phyloP scores from a whole-genome alignment of 2,329 filamentous ascomycete genomes.

The Diaporthe longicolla region DNA sequence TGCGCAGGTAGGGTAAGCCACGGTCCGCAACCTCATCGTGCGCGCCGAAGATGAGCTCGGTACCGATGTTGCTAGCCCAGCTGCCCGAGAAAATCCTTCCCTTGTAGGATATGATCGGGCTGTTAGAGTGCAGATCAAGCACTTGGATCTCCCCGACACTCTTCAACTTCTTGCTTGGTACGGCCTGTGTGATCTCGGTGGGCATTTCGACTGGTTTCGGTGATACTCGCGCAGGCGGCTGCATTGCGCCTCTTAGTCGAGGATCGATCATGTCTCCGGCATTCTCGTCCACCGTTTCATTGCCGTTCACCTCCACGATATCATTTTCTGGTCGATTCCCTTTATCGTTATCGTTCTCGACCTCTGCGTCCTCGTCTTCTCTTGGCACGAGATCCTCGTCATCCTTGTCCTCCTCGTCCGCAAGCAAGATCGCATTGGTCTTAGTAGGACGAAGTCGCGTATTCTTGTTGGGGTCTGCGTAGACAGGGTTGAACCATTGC shows the following conservation, averaged over 20 bases:
- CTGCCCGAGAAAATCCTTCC: slow-evolving; percentile 83
- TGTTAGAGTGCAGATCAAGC: slow-evolving; percentile 81
- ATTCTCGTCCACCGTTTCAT: slow-evolving; percentile 33
- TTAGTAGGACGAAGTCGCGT: slow-evolving; percentile 40
- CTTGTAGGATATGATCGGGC: slow-evolving; percentile 85
- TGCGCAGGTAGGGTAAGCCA: slow-evolving; percentile 62
- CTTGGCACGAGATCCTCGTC: slow-evolving; percentile 39
- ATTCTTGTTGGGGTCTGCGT: slow-evolving; percentile 43
- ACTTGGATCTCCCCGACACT: slow-evolving; percentile 75
- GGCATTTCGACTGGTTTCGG: slow-evolving; percentile 36
- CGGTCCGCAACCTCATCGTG: slow-evolving; percentile 55
- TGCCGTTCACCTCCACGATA: slow-evolving; percentile 21
- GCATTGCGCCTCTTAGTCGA: slow-evolving; percentile 22
- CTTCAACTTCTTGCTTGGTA: slow-evolving; percentile 29
- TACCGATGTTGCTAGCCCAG: slow-evolving; percentile 88
- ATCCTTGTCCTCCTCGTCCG: slow-evolving; percentile 43
- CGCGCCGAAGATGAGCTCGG: slow-evolving; percentile 80
- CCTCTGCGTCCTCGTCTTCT: slow-evolving; percentile 40
- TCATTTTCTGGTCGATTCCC: slow-evolving; percentile 38
- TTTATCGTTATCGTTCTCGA: slow-evolving; percentile 42
- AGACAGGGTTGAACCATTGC: slow-evolving; percentile 53
- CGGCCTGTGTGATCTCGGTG: neutral
- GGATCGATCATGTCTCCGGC: slow-evolving; percentile 39
- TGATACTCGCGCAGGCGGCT: slow-evolving; percentile 28
- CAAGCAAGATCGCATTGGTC: slow-evolving; percentile 43